Conservation (phyloP, 129 eudicot species). For the Flaveria trinervia region DNA sequence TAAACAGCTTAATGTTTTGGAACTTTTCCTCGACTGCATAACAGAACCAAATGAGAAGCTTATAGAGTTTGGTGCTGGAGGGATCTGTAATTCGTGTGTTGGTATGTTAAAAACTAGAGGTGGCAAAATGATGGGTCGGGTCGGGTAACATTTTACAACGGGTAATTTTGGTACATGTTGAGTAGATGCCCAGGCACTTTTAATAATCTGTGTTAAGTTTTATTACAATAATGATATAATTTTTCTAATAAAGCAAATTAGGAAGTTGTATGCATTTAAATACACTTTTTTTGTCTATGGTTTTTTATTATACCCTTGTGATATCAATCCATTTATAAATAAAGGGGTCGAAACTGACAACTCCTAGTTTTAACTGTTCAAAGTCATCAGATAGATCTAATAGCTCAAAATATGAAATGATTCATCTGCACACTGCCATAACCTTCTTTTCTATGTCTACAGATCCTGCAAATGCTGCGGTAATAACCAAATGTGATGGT, state of each 20-base stretch:
- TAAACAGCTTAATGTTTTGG: constrained; percentile 76
- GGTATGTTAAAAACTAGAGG: constrained; percentile 40
- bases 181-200: not conserved
- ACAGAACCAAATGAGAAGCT: constrained; percentile 92
- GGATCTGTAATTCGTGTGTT: constrained; percentile 83
- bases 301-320: not conserved
- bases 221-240: not conserved
- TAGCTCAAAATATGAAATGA: not conserved
- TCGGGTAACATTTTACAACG: not conserved
- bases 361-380: not conserved
- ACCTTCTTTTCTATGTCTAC: not conserved
- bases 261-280: not conserved
- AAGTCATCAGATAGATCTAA: not conserved
- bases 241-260: not conserved
- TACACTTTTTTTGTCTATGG: not conserved
- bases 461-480: constrained; percentile 84
- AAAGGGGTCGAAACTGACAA: not conserved
- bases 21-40: constrained; percentile 91
- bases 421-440: not conserved
- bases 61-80: constrained; percentile 88
- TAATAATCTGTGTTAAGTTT: not conserved
- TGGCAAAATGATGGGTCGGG: not conserved
- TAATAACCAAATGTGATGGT: constrained; percentile 65
- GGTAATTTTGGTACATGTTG: not conserved
- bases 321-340: not conserved